These are phyloP conservation scores for Cylindrotheca closterium DNA, from an alignment of 108 stramenopile genomes.

Conservation along the genomic window DNA sequence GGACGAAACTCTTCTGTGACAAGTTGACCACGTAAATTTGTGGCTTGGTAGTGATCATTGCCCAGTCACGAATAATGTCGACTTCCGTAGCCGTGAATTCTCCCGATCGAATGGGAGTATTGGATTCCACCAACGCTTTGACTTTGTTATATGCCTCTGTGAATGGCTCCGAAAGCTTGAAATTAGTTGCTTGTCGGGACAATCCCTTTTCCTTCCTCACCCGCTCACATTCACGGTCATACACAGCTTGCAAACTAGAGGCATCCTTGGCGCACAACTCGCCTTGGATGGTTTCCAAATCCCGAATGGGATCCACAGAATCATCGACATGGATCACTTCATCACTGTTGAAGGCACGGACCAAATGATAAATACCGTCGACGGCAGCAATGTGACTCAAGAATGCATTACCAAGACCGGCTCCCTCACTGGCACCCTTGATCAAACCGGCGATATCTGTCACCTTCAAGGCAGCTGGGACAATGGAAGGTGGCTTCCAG, in stretches of 20 bases:
- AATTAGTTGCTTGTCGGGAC: conserved; percentile 54
- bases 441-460: conserved; percentile 99
- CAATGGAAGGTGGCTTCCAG: conserved; percentile 81
- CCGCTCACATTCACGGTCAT: conserved; percentile 74
- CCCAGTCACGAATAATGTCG: conserved; percentile 85
- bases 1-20: conserved; percentile 91
- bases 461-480: conserved; percentile 93
- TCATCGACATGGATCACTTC: conserved; percentile 99
- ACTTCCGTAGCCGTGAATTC: conserved; percentile 85
- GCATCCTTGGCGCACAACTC: conserved; percentile 96
- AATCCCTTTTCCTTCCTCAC: conserved; percentile 88
- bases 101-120: conserved; percentile 85
- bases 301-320: conserved; percentile 97
- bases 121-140: conserved; percentile 68
- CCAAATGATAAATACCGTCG: conserved; percentile 97
- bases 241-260: conserved; percentile 57
- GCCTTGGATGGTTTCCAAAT: conserved; percentile 96
- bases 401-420: conserved; percentile 99
- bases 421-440: conserved; percentile 96
- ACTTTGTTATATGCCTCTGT: conserved; percentile 75
- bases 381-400: conserved; percentile 97
- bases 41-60: conserved; percentile 97
- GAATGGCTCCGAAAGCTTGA: conserved; percentile 71
- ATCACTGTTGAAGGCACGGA: conserved; percentile 96
- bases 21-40: conserved; percentile 98